Conservation (phyloP, 192 early-diverging fungal genomes). For the Backusella liffmaniae region DNA sequence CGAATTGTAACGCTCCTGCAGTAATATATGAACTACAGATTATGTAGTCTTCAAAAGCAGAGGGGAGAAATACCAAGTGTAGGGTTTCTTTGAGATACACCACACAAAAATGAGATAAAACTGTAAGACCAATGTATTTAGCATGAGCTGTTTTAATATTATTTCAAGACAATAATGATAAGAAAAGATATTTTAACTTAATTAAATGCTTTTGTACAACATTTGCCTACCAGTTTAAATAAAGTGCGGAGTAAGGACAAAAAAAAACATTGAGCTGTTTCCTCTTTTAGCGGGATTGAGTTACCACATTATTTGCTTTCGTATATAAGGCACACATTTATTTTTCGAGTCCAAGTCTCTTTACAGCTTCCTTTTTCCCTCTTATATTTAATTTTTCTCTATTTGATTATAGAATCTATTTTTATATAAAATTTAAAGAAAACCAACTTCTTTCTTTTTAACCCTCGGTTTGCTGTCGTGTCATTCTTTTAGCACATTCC, state of each 20-base stretch:
- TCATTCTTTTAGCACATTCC: conserved; percentile 6
- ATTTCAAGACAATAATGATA: neutral
- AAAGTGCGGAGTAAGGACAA: neutral
- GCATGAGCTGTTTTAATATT: neutral
- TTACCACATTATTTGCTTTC: neutral
- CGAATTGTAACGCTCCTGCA: neutral
- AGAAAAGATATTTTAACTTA: conserved; percentile 8
- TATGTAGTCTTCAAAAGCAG: neutral
- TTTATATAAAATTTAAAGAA: neutral
- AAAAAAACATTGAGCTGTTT: neutral
- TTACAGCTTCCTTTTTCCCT: neutral
- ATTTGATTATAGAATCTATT: neutral
- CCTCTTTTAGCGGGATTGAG: neutral
- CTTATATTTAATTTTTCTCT: conserved; percentile 10
- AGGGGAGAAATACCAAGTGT: neutral
- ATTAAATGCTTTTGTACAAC: conserved; percentile 8
- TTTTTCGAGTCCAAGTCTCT: neutral
- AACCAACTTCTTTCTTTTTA: conserved; percentile 8
- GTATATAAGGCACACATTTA: conserved; percentile 4
- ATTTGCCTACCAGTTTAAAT: neutral
- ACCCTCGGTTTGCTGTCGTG: neutral
- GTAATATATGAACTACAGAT: neutral
- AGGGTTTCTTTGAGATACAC: neutral
- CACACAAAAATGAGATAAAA: neutral
- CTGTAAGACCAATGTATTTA: neutral